Conservation (phyloP, 345 rosid species). For the Salix arbutifolia region DNA sequence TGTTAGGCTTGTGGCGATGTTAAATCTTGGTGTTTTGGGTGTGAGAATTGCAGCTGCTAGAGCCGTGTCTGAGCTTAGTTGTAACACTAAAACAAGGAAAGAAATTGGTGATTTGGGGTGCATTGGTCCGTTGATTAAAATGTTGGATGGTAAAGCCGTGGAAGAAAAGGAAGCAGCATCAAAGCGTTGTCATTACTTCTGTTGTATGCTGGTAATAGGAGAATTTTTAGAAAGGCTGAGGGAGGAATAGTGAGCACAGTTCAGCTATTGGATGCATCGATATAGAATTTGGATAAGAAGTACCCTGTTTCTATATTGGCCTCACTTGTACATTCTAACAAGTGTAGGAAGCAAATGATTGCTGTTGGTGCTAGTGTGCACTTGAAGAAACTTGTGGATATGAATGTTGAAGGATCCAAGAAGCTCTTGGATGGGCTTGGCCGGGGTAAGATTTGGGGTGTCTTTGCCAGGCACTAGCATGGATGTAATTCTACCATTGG, state of each 20-base stretch:
- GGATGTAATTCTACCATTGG: not conserved
- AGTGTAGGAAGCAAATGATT: constrained; percentile 74
- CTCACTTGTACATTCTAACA: constrained; percentile 57
- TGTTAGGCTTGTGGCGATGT: constrained; percentile 38
- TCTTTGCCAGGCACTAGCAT: constrained; percentile 53
- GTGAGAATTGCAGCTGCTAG: constrained; percentile 74
- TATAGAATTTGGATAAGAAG: constrained; percentile 54
- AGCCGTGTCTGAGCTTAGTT: constrained; percentile 52
- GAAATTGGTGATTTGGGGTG: constrained; percentile 71
- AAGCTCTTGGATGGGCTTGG: constrained; percentile 61
- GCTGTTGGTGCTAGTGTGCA: constrained; percentile 64
- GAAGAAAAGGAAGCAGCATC: constrained; percentile 88
- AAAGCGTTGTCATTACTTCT: constrained; percentile 55
- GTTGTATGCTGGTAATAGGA: constrained; percentile 46
- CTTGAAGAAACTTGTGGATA: constrained; percentile 69
- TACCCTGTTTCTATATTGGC: constrained; percentile 55
- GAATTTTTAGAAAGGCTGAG: constrained; percentile 50
- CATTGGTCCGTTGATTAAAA: constrained; percentile 47
- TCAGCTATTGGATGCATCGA: constrained; percentile 57
- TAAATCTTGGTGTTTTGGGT: constrained; percentile 58
- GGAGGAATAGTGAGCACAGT: constrained; percentile 56
- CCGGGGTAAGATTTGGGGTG: constrained; percentile 79
- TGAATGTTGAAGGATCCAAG: constrained; percentile 80
- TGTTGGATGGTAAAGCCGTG: constrained; percentile 80
- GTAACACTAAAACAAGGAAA: constrained; percentile 51